phyloP scores from a whole-genome alignment of 345 rosid genomes.

The Brassica cretica region DNA sequence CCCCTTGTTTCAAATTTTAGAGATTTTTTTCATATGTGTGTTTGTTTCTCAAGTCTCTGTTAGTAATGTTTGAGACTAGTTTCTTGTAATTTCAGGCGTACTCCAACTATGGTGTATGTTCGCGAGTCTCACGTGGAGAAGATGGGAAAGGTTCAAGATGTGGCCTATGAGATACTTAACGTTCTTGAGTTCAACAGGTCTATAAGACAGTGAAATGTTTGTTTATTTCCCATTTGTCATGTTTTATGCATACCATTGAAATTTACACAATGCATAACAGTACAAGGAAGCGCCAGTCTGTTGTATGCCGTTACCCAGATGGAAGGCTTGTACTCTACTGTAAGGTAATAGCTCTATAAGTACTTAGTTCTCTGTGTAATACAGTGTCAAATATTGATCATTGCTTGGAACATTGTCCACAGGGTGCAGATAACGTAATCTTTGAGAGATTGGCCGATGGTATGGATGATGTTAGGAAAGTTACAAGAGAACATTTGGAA shows the following conservation, averaged over 20 bases:
- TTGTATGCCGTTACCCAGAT: slow-evolving; percentile 94
- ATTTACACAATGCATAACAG: slow-evolving; percentile 49
- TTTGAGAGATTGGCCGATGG: slow-evolving; percentile 84
- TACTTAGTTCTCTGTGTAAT: slow-evolving; percentile 6
- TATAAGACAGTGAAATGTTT: slow-evolving; percentile 24
- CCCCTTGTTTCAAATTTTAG: background rate
- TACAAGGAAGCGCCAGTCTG: slow-evolving; percentile 99
- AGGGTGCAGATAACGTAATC: slow-evolving; percentile 99
- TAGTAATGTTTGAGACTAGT: slow-evolving; percentile 35
- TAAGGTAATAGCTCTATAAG: slow-evolving; percentile 60
- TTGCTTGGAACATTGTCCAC: slow-evolving; percentile 40
- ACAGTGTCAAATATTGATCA: slow-evolving; percentile 38
- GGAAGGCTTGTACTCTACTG: slow-evolving; percentile 96
- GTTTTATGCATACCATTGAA: slow-evolving; percentile 15
- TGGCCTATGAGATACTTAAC: slow-evolving; percentile 86
- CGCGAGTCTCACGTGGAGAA: slow-evolving; percentile 98
- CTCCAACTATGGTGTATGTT: slow-evolving; percentile 88
- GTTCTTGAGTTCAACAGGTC: slow-evolving; percentile 99
- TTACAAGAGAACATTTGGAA: slow-evolving; percentile 86
- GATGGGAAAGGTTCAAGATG: slow-evolving; percentile 86
- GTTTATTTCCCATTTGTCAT: slow-evolving; percentile 17
- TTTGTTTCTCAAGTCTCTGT: slow-evolving; percentile 21
- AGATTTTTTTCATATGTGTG: slow-evolving; percentile 1
- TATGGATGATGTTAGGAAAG: slow-evolving; percentile 65
- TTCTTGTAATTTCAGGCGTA: slow-evolving; percentile 61